Conservation (phyloP, 164 flowering plant species). For the Echeveria elegans region DNA sequence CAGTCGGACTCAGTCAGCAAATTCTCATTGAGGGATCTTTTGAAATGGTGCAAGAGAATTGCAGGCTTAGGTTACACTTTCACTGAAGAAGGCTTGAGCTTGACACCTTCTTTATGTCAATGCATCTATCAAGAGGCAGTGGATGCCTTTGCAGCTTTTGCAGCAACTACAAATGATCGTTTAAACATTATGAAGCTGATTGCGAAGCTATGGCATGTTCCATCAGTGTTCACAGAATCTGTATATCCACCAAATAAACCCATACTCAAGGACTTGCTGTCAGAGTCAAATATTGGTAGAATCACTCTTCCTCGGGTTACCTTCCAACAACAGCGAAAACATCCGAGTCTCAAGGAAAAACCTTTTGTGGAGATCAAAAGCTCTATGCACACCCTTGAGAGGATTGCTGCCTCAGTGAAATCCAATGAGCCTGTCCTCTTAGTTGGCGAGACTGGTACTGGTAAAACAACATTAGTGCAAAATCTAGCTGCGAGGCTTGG, state of each 20-base stretch:
- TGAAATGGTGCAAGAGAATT: slow-evolving; percentile 88
- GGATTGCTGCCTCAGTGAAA: slow-evolving; percentile 76
- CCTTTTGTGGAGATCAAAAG: slow-evolving; percentile 63
- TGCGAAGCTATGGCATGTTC: slow-evolving; percentile 56
- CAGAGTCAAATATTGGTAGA: slow-evolving; percentile 57
- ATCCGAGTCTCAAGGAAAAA: slow-evolving; percentile 28
- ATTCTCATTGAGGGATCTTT: slow-evolving; percentile 81
- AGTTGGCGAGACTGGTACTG: slow-evolving; percentile 99
- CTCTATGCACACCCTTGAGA: slow-evolving; percentile 68
- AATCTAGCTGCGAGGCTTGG: slow-evolving; percentile 68
- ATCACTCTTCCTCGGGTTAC: slow-evolving; percentile 14
- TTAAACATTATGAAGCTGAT: slow-evolving; percentile 46
- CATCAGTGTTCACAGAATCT: slow-evolving; percentile 27
- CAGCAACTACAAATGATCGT: slow-evolving; percentile 43
- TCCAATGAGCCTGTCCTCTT: slow-evolving; percentile 87
- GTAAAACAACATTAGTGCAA: slow-evolving; percentile 96
- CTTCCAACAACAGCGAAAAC: slow-evolving; percentile 26
- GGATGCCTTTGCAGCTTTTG: slow-evolving; percentile 70
- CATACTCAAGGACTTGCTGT: slow-evolving; percentile 36
- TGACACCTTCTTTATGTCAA: slow-evolving; percentile 31
- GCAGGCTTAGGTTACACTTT: slow-evolving; percentile 35
- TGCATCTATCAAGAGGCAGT: slow-evolving; percentile 81
- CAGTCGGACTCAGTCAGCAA: slow-evolving; percentile 26
- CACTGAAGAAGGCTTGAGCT: slow-evolving; percentile 25
- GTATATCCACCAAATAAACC: slow-evolving; percentile 48